Evolutionary conservation across 2,329 filamentous ascomycete genomes (phyloP), one percentile per base, ranked within the genome.

Genomic region (Drechslera avenae): DNA sequence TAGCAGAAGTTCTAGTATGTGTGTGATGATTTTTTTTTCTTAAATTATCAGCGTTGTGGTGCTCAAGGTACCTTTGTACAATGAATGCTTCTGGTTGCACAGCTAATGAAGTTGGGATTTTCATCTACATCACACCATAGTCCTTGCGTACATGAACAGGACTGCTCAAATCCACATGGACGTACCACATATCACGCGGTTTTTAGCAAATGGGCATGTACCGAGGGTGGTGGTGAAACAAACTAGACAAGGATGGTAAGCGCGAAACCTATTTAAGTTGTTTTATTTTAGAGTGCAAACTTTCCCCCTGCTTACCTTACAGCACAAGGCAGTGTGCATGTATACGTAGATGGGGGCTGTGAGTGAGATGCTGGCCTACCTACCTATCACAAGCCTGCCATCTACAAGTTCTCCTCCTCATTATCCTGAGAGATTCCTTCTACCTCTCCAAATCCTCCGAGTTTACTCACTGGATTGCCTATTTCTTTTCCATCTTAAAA

Each of bases 201-300:
- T 8, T 14, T 23, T 14, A 4, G 16, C 10, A 8, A 44, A 35
- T 36, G 23, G 32, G 14, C 18, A 23, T 44, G n/a, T 44, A 33
- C 26, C 9, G 5, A 28, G 10, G 19, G 17, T 32, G 14, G 16
- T 35, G 19, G 23, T 30, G 41, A 44, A 44, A 44, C 41, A 9
- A 17, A 44, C 41, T 44, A 44, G 32, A 44, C 41, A 44, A 32
- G 41, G 41, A 8, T 44, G 14, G 31, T 13, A 19, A 21, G n/a
- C 10, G 31, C 41, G 31, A 12, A 28, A 10, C 2, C 9, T 10
- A 5, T 13, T 28, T 2, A 10, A 28, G 26, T 12, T 12, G 12
- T 28, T 12, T 28, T 28, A 13, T 28, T 23, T 28, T 28, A 12
- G 26, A 13, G 26, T 28, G 26, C 10, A 28, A 9, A 4, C 9